Base-by-base conservation (phyloP, 768 basidiomycete species). In the Tephrocybe sp. region DNA sequence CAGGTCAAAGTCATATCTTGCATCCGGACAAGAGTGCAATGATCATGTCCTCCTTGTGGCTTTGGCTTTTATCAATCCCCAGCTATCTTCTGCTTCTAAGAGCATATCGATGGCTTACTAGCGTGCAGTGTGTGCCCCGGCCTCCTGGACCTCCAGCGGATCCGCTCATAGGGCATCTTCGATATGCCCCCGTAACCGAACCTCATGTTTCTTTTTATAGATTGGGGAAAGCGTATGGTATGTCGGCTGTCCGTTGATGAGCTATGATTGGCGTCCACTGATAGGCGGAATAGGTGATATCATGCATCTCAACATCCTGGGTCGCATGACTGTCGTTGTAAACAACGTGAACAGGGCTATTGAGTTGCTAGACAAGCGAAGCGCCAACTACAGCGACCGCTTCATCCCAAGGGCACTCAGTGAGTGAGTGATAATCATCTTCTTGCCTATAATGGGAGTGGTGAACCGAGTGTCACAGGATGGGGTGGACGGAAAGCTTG, bases 151-250 rank as follows among this genome's bases (percentile, higher is more conserved):
- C 64, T 10, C 65, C 62, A 3, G 41, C 54, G 18, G 62, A 68
- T 37, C 62, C 65, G 3, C 18, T 68, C 34, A 54, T 68, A 10
- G 66, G 66, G 4, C 65, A 68, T 45, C 54, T 64, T 3, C 53
- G 62, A 2, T 46, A 56, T 4, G 57, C 66, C 9, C 62, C 60
- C 1, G 20, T 54, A 1, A 45, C 33, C 5, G 51, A 64, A 37
- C 56, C 49, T 14, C 54, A 59, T 2, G 54, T 56, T 8, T 50
- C 49, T 3, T 65, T 62, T 33, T 51, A 59, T 30, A 25, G 57
- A 24, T 61, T 61, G 62, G 58, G 62, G 0, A 59, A 61, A 52
- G 40, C 9, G 26, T 65, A 66, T 51, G 65, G 67, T 64, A 26
- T 11, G 50, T 34, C 3, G 7, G 4, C 4, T 11, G 17, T 18